Evolutionary conservation across 2,329 filamentous ascomycete genomes (phyloP).

Genomic region (Karstenula rhodostoma): DNA sequence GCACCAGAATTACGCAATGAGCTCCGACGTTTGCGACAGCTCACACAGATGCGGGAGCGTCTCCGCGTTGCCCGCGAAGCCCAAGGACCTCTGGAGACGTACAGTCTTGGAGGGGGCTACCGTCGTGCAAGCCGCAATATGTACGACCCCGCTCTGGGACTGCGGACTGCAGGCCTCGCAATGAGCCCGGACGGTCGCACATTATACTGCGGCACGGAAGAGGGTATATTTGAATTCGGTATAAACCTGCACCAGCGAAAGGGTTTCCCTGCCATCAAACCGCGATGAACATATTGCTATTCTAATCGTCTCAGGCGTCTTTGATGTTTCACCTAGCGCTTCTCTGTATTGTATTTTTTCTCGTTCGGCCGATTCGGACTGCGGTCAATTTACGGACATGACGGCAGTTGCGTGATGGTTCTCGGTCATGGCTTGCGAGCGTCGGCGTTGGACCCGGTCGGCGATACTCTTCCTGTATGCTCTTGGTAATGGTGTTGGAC

Average conservation of each 20-base stretch:
- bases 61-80: conserved; percentile 44
- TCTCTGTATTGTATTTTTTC: conserved; percentile 17
- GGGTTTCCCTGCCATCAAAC: conserved; percentile 51
- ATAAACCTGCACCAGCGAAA: conserved; percentile 71
- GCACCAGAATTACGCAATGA: conserved; percentile 44
- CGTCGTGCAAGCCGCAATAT: conserved; percentile 33
- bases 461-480: background rate
- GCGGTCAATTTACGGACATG: conserved; percentile 15
- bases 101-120: conserved; percentile 34
- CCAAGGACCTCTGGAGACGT: conserved; percentile 30
- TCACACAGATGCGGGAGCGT: conserved; percentile 48
- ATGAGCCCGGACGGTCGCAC: conserved; percentile 58
- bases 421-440: conserved; percentile 13
- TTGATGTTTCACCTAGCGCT: background rate
- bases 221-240: conserved; percentile 78
- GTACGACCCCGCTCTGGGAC: conserved; percentile 47
- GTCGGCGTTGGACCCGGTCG: conserved; percentile 16
- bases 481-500: conserved; percentile 6
- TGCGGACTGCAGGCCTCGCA: conserved; percentile 57
- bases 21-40: conserved; percentile 45
- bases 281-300: conserved; percentile 35
- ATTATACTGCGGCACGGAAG: conserved; percentile 63
- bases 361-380: conserved; percentile 4
- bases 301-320: background rate
- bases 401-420: conserved; percentile 21